Evolutionary conservation across 2,329 filamentous ascomycete genomes (phyloP).

Genomic region (Grosmannia huntii): DNA sequence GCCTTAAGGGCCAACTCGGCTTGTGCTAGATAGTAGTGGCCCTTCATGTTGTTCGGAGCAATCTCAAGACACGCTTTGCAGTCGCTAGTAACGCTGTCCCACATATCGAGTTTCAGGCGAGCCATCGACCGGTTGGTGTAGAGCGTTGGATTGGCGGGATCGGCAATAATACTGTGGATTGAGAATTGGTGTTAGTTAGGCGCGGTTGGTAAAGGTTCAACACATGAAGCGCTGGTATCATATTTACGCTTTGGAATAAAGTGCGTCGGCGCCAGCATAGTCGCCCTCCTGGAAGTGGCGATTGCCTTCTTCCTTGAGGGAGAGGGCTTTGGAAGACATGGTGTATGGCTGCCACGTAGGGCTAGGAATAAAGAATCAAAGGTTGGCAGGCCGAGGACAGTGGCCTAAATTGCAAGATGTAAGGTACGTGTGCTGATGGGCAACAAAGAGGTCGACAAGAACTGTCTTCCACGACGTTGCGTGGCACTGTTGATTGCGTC

Average conservation of each 20-base stretch:
- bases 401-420: background rate
- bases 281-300: constrained; percentile 51
- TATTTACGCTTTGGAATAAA: constrained; percentile 60
- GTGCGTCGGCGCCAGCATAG: constrained; percentile 49
- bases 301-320: constrained; percentile 49
- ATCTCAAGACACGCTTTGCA: constrained; percentile 64
- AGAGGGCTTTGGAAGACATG: constrained; percentile 21
- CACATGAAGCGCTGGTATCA: background rate
- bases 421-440: background rate
- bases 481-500: background rate
- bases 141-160: constrained; percentile 63
- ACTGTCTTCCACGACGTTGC: no score
- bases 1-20: constrained; percentile 65
- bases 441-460: background rate
- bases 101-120: constrained; percentile 60
- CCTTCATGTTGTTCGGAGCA: constrained; percentile 59
- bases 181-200: background rate
- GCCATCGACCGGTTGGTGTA: constrained; percentile 87
- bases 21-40: constrained; percentile 70
- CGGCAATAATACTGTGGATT: constrained; percentile 55
- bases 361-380: background rate
- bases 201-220: background rate
- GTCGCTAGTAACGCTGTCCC: constrained; percentile 64
- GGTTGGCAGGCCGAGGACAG: background rate
- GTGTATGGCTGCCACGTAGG: background rate